These are phyloP conservation scores for Mucor circinelloides DNA, from an alignment of 371 early-diverging fungal species.

Conservation along the genomic window DNA sequence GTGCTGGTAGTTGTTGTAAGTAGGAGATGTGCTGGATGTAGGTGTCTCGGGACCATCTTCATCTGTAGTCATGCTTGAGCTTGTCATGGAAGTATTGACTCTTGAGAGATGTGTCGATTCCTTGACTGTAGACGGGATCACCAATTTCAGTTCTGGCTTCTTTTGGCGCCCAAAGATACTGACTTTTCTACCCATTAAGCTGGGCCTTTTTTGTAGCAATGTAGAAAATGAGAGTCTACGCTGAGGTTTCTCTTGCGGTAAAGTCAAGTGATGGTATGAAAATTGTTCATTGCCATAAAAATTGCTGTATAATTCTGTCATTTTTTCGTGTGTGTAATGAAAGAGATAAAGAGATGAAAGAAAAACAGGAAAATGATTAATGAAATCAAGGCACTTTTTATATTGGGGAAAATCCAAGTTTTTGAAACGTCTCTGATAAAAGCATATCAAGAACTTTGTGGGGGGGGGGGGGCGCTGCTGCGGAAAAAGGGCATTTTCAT, in stretches of 20 bases:
- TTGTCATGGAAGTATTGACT: constrained; percentile 6
- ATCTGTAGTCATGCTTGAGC: constrained; percentile 8
- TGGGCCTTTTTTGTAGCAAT: constrained; percentile 23
- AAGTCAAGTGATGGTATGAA: constrained; percentile 8
- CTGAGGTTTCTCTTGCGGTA: constrained; percentile 5
- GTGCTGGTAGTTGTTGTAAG: background rate
- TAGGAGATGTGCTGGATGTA: background rate
- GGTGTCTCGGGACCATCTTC: constrained; percentile 4
- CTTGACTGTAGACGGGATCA: constrained; percentile 1
- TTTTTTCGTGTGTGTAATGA: background rate
- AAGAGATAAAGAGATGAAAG: background rate
- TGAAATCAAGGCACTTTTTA: constrained; percentile 4
- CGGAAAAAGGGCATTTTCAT: background rate
- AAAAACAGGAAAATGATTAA: background rate
- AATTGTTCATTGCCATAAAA: constrained; percentile 10
- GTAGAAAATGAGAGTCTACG: constrained; percentile 18
- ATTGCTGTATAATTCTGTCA: constrained; percentile 21
- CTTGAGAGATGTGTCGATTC: background rate
- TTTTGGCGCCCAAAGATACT: constrained; percentile 10
- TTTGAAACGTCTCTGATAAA: background rate
- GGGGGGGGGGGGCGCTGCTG: constrained; percentile 2
- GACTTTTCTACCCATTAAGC: constrained; percentile 18
- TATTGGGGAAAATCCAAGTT: background rate
- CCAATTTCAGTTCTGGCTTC: constrained; percentile 5
- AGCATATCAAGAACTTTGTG: background rate